Conservation (phyloP, 78 protist genomes). For the Dictyostelium discoideum region DNA sequence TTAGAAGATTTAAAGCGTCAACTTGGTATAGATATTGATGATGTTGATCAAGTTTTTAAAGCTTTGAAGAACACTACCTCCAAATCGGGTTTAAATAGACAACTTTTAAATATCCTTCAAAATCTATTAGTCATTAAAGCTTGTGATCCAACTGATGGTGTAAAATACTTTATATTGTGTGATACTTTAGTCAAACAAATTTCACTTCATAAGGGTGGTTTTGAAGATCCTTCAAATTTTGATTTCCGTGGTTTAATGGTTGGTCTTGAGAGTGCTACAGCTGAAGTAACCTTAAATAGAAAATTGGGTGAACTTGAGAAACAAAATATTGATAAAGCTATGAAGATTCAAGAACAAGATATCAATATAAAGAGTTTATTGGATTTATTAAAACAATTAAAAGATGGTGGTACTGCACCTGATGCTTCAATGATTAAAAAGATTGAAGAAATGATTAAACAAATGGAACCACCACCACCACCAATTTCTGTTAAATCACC, state of each 20-base stretch:
- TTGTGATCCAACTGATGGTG: constrained; percentile 53
- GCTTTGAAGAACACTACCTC: constrained; percentile 33
- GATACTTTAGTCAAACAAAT: constrained; percentile 46
- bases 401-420: constrained; percentile 23
- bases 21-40: constrained; percentile 62
- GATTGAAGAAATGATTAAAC: constrained; percentile 44
- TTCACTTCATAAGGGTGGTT: constrained; percentile 12
- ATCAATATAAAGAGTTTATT: constrained; percentile 7
- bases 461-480: constrained; percentile 15
- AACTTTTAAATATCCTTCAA: constrained; percentile 6
- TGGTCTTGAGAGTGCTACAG: constrained; percentile 7
- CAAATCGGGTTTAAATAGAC: constrained; percentile 30
- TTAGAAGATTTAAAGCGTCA: constrained; percentile 41
- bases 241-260: constrained; percentile 42
- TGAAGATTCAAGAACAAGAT: constrained; percentile 58
- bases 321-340: constrained; percentile 72
- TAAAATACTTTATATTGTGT: constrained; percentile 30
- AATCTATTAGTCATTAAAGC: constrained; percentile 51
- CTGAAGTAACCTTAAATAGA: constrained; percentile 36
- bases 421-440: constrained; percentile 29
- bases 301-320: constrained; percentile 65
- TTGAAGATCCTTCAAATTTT: not conserved
- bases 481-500: not conserved
- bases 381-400: constrained; percentile 46
- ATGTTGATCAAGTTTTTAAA: constrained; percentile 39